Evolutionary conservation across 2,329 filamentous ascomycete species (phyloP), one percentile per base, ranked within the genome.

Genomic region (Leptographium lundbergii): DNA sequence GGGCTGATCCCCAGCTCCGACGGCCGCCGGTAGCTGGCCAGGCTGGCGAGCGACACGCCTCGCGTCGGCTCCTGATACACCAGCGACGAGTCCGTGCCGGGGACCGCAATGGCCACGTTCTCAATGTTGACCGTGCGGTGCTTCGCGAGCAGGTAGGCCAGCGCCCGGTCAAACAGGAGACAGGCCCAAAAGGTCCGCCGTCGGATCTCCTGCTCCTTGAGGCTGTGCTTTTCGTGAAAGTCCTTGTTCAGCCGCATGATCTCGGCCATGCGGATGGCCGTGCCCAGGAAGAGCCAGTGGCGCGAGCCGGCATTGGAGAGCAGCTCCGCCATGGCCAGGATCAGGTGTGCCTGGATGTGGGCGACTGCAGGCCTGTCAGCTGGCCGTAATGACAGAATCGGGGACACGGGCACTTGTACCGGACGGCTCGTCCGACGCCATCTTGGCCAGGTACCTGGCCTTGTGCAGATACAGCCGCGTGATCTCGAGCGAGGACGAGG

Each of bases 241-340:
- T 66, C 63, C 24, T 65, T 63, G 55, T 66, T 66, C 13, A 67
- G 60, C 10, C 64, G 65, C 61, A 66, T 65, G 17, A 66, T 64
- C 34, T 67, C 60, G 4, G 65, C 65, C 65, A 67, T 66, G 25
- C 65, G 60, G 25, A 67, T 65, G 1, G 65, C 65, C 6, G 59
- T 65, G 3, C 65, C 65, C 1, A 56, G 57, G 22, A 62, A 65
- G 10, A 66, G 59, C 64, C 64, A 66, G 39, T 66, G 64, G 1
- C 65, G 56, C 0, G 63, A 65, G 7, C 63, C 65, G 3, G 65
- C 61, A 32, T 62, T 65, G 29, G 63, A 63, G 2, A 66, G 58
- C 14, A 66, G 61, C 57, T 66, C 65, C 5, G 65, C 61, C 48
- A 61, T 45, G 13, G 65, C 64, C 14, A 65, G 61, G 1, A 66